These are phyloP conservation scores for Diaporthe ilicicola DNA, from an alignment of 2,329 filamentous ascomycete species.

Conservation along the genomic window DNA sequence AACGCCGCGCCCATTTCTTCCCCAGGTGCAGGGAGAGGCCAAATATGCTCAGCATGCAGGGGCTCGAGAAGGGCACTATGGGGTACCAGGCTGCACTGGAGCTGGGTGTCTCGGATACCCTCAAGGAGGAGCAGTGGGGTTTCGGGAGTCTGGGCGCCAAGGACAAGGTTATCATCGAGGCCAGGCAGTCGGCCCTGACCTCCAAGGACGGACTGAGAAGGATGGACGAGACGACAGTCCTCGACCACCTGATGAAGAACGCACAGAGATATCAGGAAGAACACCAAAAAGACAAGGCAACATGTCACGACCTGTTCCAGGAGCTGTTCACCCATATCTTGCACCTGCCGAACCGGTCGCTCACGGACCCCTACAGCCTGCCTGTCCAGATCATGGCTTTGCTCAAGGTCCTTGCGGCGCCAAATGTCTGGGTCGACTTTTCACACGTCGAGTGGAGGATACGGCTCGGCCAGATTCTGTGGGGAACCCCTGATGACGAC, in stretches of 20 bases:
- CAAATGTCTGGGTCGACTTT: constrained; percentile 79
- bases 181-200: constrained; percentile 65
- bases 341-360: constrained; percentile 62
- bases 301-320: constrained; percentile 66
- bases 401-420: constrained; percentile 69
- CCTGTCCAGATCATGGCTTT: constrained; percentile 76
- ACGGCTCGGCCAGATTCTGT: constrained; percentile 75
- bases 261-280: constrained; percentile 64
- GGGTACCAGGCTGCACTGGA: constrained; percentile 76
- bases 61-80: constrained; percentile 74
- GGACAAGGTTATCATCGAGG: constrained; percentile 62
- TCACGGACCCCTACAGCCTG: constrained; percentile 67
- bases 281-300: constrained; percentile 56
- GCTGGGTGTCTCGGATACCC: constrained; percentile 68
- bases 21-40: constrained; percentile 69
- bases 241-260: constrained; percentile 67
- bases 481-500: constrained; percentile 64
- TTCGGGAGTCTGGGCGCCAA: constrained; percentile 65
- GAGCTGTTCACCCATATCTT: constrained; percentile 69
- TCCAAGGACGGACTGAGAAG: constrained; percentile 62
- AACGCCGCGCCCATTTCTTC: constrained; percentile 64
- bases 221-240: constrained; percentile 64
- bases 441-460: constrained; percentile 80
- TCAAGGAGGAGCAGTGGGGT: constrained; percentile 69
- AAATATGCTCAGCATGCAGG: constrained; percentile 77